Base-by-base conservation (phyloP, 768 basidiomycete species). In the Mycena vulgaris region DNA sequence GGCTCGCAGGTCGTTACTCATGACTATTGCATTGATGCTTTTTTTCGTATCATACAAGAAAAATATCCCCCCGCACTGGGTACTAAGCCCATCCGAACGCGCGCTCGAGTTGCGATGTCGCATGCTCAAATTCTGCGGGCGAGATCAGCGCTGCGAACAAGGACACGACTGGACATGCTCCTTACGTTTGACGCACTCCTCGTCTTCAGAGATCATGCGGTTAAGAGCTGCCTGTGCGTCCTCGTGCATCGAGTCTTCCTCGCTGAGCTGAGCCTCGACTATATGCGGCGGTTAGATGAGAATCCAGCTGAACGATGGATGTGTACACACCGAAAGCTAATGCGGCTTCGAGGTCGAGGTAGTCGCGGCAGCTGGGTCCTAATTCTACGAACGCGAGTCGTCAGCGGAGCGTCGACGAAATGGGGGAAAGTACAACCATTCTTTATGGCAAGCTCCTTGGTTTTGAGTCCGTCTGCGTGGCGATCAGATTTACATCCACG, bases 201-300 rank as follows among this genome's bases (percentile, higher is more conserved):
- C 58, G 49, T 60, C 57, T 35, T 67, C 51, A 6, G 58, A 28
- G 39, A 67, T 40, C 21, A 51, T 39, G 37, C 40, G 28, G 39
- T 39, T 45, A 17, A 66, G 65, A 3, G 23, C 21, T 5, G 39
- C 40, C 28, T 66, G 65, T 1, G 45, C 48, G 47, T 66, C 57
- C n/a, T 59, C 57, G 7, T 23, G 27, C 30, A 27, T 40, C 13
- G 27, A 9, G 19, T 59, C 57, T 52, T 51, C 65, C 16, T 60
- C 25, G 28, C 21, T 13, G n/a, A 30, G 57, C n/a, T 66, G 23
- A 3, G 25, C 27, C 17, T 66, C 65, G 9, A 25, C 65, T 66
- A 30, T 8, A 48, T 39, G n/a, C 8, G 3, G n/a, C n/a, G 0
- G 13, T 45, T 23, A 42, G n/a, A 21, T 9, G 23, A 13, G 27